phyloP scores from a whole-genome alignment of 2,329 filamentous ascomycete genomes.

The Lojkania enalia region DNA sequence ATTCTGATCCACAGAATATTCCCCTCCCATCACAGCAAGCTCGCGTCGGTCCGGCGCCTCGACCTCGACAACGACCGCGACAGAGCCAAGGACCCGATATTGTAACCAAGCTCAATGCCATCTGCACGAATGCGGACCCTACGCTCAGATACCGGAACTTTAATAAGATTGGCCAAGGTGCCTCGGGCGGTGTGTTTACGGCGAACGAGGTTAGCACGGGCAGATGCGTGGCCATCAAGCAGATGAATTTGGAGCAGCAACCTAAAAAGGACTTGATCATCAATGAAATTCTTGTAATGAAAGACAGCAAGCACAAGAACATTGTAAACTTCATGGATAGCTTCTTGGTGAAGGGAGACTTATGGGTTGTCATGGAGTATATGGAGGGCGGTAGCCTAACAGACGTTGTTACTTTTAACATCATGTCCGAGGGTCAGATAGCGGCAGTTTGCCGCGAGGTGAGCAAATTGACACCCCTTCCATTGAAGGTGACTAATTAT shows the following conservation, averaged over 20 bases:
- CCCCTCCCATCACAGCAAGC: slow-evolving; percentile 52
- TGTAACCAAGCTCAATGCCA: slow-evolving; percentile 78
- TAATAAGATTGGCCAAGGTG: slow-evolving; percentile 95
- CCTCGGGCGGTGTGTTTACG: slow-evolving; percentile 92
- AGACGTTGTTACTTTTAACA: slow-evolving; percentile 98
- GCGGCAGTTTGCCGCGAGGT: slow-evolving; percentile 90
- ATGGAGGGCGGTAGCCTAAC: slow-evolving; percentile 99
- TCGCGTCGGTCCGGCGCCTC: slow-evolving; percentile 59
- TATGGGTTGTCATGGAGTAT: slow-evolving; percentile 99
- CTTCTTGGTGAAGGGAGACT: slow-evolving; percentile 82
- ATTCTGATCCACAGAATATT: slow-evolving; percentile 48
- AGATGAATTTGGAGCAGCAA: slow-evolving; percentile 98
- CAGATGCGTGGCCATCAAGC: slow-evolving; percentile 94
- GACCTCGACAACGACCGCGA: slow-evolving; percentile 75
- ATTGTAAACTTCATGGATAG: slow-evolving; percentile 99
- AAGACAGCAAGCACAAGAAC: slow-evolving; percentile 96
- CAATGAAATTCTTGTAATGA: slow-evolving; percentile 99
- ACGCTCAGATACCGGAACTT: slow-evolving; percentile 83
- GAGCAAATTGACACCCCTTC: slow-evolving; percentile 25
- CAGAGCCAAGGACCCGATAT: slow-evolving; percentile 84
- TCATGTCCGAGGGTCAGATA: slow-evolving; percentile 98
- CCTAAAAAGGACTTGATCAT: slow-evolving; percentile 99
- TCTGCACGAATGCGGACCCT: slow-evolving; percentile 88
- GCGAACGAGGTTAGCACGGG: slow-evolving; percentile 84
- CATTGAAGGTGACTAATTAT: slow-evolving; percentile 15